These are phyloP conservation scores for Magnusiomyces tetraspermus DNA, from an alignment of 1,139 yeast species.

Conservation along the genomic window DNA sequence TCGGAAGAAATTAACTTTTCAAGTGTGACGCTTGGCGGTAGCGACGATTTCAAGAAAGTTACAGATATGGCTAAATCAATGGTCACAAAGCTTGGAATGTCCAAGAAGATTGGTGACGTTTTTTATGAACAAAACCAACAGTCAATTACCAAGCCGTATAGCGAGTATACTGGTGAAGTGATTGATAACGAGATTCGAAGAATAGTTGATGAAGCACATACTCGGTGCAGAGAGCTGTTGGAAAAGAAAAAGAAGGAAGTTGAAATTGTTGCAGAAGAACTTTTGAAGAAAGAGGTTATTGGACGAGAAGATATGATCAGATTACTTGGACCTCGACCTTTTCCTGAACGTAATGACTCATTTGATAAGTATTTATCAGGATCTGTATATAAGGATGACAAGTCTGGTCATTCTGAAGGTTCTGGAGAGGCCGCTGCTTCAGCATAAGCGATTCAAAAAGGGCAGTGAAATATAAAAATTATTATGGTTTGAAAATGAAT, in stretches of 20 bases:
- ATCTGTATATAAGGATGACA: constrained; percentile 4
- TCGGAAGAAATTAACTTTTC: constrained; percentile 87
- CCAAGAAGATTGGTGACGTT: constrained; percentile 70
- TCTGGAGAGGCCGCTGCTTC: background rate
- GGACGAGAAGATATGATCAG: constrained; percentile 88
- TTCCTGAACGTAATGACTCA: constrained; percentile 83
- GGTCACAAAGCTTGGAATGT: constrained; percentile 92
- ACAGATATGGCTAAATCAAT: constrained; percentile 87
- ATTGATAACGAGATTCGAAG: constrained; percentile 81
- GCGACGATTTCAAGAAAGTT: constrained; percentile 94
- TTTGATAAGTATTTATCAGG: constrained; percentile 64
- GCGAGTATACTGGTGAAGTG: constrained; percentile 70
- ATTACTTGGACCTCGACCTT: constrained; percentile 80
- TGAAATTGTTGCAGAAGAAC: constrained; percentile 75
- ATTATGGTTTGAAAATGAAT: no score
- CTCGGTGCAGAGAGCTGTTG: constrained; percentile 56
- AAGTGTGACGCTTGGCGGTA: constrained; percentile 89
- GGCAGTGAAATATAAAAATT: no score
- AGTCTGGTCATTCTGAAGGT: background rate
- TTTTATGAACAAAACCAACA: constrained; percentile 44
- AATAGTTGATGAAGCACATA: constrained; percentile 71
- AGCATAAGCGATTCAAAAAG: no score
- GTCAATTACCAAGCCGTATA: constrained; percentile 71
- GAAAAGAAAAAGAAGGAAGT: constrained; percentile 65
- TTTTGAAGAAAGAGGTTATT: constrained; percentile 73